Conservation (phyloP, 495 filamentous ascomycete species). For the Penicillium coffeae region DNA sequence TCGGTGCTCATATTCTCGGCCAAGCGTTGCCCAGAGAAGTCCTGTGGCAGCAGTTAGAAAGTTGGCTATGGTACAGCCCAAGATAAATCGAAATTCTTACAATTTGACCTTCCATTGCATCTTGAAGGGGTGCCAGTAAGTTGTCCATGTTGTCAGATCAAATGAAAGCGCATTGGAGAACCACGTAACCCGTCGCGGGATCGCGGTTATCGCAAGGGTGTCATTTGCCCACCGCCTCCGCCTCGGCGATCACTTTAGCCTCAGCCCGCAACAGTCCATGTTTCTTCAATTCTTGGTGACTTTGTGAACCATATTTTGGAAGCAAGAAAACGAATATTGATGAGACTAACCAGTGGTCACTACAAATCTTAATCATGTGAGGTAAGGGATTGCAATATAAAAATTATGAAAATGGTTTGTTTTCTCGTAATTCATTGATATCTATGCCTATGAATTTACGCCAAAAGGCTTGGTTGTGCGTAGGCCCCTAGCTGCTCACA, state of each 20-base stretch:
- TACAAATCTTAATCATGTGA: no score
- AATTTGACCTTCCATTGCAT: constrained; percentile 82
- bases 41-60: constrained; percentile 47
- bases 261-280: no score
- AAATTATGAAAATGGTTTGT: not conserved
- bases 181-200: not conserved
- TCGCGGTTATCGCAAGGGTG: constrained; percentile 31
- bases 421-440: constrained; percentile 23
- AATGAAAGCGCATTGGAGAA: constrained; percentile 3
- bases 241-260: not conserved
- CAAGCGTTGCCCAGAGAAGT: constrained; percentile 86
- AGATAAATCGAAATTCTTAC: constrained; percentile 49
- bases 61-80: not conserved
- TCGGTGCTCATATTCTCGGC: constrained; percentile 71
- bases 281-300: no score
- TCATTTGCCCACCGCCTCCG: constrained; percentile 26
- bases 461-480: no score
- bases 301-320: no score
- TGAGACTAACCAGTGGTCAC: no score
- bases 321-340: no score
- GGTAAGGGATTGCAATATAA: no score
- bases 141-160: constrained; percentile 62
- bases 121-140: constrained; percentile 68
- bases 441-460: constrained; percentile 10
- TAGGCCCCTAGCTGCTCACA: no score